phyloP scores from a whole-genome alignment of 495 filamentous ascomycete species.

The Pseudomonodictys pantanalensis region DNA sequence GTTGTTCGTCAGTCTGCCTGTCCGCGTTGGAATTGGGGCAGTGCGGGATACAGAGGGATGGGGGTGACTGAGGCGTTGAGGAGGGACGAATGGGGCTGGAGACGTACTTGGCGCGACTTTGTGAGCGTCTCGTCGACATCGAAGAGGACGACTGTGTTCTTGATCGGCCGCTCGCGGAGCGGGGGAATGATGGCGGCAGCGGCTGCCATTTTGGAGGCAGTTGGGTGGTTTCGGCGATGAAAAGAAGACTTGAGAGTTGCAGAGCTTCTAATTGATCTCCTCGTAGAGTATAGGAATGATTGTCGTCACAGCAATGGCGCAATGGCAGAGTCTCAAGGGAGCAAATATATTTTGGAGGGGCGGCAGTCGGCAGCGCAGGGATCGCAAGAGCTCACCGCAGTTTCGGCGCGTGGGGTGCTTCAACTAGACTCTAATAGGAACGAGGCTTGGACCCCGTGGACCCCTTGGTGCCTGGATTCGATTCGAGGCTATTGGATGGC shows the following conservation, averaged over 20 bases:
- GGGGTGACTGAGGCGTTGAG: background rate
- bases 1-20: background rate
- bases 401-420: conserved; percentile 12
- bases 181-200: conserved; percentile 64
- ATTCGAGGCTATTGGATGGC: background rate
- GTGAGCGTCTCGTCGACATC: conserved; percentile 92
- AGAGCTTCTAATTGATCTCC: background rate
- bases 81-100: background rate
- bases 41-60: background rate
- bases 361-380: background rate
- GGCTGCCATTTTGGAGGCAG: conserved; percentile 36
- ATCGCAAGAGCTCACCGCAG: conserved; percentile 8
- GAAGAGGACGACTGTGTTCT: conserved; percentile 88
- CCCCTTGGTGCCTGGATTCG: conserved; percentile 4
- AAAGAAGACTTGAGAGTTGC: background rate
- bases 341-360: conserved; percentile 18
- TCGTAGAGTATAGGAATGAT: background rate
- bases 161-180: conserved; percentile 74
- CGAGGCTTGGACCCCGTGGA: background rate
- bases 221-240: background rate
- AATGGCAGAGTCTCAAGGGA: too few species aligned
- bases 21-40: background rate
- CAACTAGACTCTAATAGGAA: background rate
- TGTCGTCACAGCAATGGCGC: too few species aligned
- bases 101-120: conserved; percentile 64